phyloP scores from a whole-genome alignment of 1,139 yeast species.

The Taiozyma onychis region DNA sequence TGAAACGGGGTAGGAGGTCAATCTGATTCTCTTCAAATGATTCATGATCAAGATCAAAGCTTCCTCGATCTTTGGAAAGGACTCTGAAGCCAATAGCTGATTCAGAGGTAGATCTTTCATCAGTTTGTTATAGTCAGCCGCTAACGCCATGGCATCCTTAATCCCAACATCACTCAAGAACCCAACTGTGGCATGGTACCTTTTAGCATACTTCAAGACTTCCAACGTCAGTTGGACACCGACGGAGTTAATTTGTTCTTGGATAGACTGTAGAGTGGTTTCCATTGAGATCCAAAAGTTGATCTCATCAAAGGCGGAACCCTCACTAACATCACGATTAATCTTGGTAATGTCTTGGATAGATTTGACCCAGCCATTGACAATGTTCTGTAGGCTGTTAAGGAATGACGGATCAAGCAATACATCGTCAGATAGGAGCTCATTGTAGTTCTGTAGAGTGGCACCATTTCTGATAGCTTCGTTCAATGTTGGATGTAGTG shows the following conservation, averaged over 20 bases:
- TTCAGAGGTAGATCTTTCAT: conserved; percentile 68
- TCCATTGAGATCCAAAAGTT: conserved; percentile 80
- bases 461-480: conserved; percentile 34
- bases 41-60: conserved; percentile 47
- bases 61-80: conserved; percentile 39
- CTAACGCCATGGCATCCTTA: conserved; percentile 46
- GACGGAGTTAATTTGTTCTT: conserved; percentile 50
- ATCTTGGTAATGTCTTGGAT: conserved; percentile 50
- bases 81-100: conserved; percentile 47
- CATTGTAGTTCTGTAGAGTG: conserved; percentile 21
- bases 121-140: conserved; percentile 53
- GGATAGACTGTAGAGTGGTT: conserved; percentile 48
- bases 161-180: conserved; percentile 72
- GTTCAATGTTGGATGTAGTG: conserved; percentile 50
- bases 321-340: conserved; percentile 48
- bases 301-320: conserved; percentile 63
- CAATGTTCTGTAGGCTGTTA: conserved; percentile 60
- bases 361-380: conserved; percentile 68
- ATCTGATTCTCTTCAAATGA: conserved; percentile 59
- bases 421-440: conserved; percentile 29
- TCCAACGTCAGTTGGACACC: conserved; percentile 57
- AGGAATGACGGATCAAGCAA: conserved; percentile 50
- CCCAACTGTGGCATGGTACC: conserved; percentile 74
- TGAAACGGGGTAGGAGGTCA: conserved; percentile 57
- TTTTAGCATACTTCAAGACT: conserved; percentile 60